Evolutionary conservation across 345 rosid species (phyloP).

Genomic region (Melastoma malabathricum): DNA sequence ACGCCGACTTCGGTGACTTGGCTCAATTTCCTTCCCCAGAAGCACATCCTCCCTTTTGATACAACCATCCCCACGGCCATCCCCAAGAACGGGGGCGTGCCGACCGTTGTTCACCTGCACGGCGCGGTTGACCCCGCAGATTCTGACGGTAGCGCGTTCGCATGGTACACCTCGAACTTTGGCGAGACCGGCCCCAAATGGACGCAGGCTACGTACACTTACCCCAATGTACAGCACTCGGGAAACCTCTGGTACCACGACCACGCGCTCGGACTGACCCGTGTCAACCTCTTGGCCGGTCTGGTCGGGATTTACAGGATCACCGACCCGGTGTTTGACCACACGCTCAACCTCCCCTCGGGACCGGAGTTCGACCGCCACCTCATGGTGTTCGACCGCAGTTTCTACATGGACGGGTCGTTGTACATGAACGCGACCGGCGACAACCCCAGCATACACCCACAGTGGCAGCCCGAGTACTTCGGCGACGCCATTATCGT

Average conservation of each 20-base stretch:
- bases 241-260: constrained; percentile 18
- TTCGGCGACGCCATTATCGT: constrained; percentile 12
- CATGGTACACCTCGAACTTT: constrained; percentile 14
- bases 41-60: constrained; percentile 16
- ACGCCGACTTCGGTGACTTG: constrained; percentile 4
- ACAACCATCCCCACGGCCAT: constrained; percentile 8
- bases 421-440: constrained; percentile 13
- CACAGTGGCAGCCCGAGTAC: constrained; percentile 10
- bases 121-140: constrained; percentile 9
- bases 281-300: constrained; percentile 16
- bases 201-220: constrained; percentile 4
- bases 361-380: constrained; percentile 10
- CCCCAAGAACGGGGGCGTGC: constrained; percentile 11
- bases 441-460: constrained; percentile 9
- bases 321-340: constrained; percentile 4
- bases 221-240: constrained; percentile 8
- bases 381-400: constrained; percentile 12
- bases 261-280: constrained; percentile 13
- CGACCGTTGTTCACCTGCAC: constrained; percentile 18
- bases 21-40: constrained; percentile 11
- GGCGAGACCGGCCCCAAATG: constrained; percentile 6
- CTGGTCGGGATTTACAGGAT: constrained; percentile 8
- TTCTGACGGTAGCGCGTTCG: constrained; percentile 7
- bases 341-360: constrained; percentile 3
- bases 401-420: constrained; percentile 13